Evolutionary conservation across 495 filamentous ascomycete species (phyloP), one percentile per base, ranked within the genome.

Genomic region (Lophiostoma macrostomum): DNA sequence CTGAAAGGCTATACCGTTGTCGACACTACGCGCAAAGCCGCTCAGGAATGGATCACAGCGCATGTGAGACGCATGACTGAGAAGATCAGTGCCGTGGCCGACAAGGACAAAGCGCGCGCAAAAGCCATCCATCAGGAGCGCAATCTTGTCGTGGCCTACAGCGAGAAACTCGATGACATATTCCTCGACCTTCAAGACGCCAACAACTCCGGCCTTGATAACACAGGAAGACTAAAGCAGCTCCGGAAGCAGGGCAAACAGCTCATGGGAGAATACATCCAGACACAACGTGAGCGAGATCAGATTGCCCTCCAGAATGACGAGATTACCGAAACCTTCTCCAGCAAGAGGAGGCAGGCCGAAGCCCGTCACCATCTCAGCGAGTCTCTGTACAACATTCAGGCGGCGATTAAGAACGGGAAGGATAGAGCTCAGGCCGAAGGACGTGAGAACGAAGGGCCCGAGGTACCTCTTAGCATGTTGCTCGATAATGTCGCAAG

Each of bases 291-390:
- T 34, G 80, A 88, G 68, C 71, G 84, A 24, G 81, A 89, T 55
- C 73, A 78, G 55, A 73, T 90, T 23, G 81, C 82, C 10, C 61
- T 89, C 52, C 76, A 76, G 40, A 85, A 84, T 76, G 87, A 91
- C 58, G 79, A 80, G 10, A 74, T 88, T 24, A 73, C 84, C 20
- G 78, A 76, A 35, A 75, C 74, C 56, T 82, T 86, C 43, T 74
- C 80, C 57, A 69, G 65, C 0, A 71, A 78, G 11, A 74, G 55
- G 28, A 13, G 31, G 8, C 18, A 13, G 1, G 32, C 23, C 13
- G 39, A 56, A 7, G 36, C 25, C 6, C 29, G 16, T n/a, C 35
- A 56, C 16, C 18, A 60, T 14, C 28, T 64, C 29, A 60, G 41
- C 36, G 16, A 38, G 19, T 14, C 23, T 13, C 51, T 64, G 47